Base-by-base conservation (phyloP, 225 moss, liverwort and hornwort species). In the Anthoceros angustus region DNA sequence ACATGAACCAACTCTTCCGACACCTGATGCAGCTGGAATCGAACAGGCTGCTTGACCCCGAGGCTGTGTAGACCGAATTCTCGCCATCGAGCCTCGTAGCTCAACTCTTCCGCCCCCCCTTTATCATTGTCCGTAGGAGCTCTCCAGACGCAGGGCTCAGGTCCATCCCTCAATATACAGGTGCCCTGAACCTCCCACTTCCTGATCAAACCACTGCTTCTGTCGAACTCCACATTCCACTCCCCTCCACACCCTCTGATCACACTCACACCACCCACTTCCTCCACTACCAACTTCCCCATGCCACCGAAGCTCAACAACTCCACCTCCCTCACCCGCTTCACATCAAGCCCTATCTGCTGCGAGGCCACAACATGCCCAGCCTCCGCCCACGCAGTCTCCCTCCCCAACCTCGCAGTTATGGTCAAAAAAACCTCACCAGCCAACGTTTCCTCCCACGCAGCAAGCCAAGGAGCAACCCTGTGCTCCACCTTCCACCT, bases 61-160 rank as follows among this genome's bases (percentile, higher is more conserved):
- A 99, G 74, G 43, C 72, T 82, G 72, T 92, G 87, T 43, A 99
- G 64, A 5, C 92, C 89, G 70, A 74, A 78, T 40, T 83, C 78
- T 75, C 84, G 86, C 98, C 98, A 99, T 46, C 77, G 79, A 25
- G 87, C 74, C 16, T 81, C 68, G 63, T 99, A 86, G 70, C 98
- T 92, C 42, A 55, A 55, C 55, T 78, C 49, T 26, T 45, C 66
- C 70, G 82, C 82, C 64, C 92, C 98, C 68, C 92, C 98, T 73
- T 99, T 99, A 73, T 99, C 98, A 63, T 99, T 99, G 71, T 99
- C 98, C 10, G 98, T 92, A 67, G 98, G 98, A 65, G 98, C 98
- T 67, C 98, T 89, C 89, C 89, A 99, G 79, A 99, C 92, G 83
- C 84, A 92, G 67, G 98, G 98, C 11, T 77, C 67, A 39, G 83